These are phyloP conservation scores for Pseudocercospora musae DNA, from an alignment of 2,329 filamentous ascomycete species.

Conservation along the genomic window DNA sequence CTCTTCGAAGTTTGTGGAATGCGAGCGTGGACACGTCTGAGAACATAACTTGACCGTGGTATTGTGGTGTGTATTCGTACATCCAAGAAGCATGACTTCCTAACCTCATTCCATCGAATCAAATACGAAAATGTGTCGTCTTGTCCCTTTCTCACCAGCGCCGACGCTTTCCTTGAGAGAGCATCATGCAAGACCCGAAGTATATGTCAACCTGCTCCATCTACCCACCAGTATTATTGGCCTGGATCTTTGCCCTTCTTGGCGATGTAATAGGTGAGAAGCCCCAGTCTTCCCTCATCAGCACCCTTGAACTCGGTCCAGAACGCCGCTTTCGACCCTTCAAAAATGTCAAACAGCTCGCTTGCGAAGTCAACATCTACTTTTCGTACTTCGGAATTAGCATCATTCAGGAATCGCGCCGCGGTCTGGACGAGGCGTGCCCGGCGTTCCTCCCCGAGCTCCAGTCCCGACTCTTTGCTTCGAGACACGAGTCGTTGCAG, in stretches of 20 bases:
- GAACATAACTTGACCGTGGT: neutral
- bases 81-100: neutral
- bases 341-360: conserved; percentile 55
- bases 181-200: conserved; percentile 2
- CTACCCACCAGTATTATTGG: conserved; percentile 3
- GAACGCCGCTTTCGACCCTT: conserved; percentile 47
- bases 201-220: neutral
- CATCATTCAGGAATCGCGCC: conserved; percentile 26
- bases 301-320: conserved; percentile 63
- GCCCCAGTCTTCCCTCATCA: conserved; percentile 69
- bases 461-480: conserved; percentile 14
- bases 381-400: conserved; percentile 47
- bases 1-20: neutral
- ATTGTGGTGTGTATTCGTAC: neutral
- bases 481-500: conserved; percentile 58
- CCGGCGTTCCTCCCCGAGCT: conserved; percentile 23
- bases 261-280: conserved; percentile 79
- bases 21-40: neutral
- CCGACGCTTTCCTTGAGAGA: neutral
- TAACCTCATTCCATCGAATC: neutral
- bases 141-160: neutral
- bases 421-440: conserved; percentile 27
- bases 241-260: conserved; percentile 48
- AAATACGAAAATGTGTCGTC: neutral
- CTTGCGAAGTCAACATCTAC: conserved; percentile 79